Base-by-base conservation (phyloP, 257 asterid genomes). In the Solanum clarkiae region DNA sequence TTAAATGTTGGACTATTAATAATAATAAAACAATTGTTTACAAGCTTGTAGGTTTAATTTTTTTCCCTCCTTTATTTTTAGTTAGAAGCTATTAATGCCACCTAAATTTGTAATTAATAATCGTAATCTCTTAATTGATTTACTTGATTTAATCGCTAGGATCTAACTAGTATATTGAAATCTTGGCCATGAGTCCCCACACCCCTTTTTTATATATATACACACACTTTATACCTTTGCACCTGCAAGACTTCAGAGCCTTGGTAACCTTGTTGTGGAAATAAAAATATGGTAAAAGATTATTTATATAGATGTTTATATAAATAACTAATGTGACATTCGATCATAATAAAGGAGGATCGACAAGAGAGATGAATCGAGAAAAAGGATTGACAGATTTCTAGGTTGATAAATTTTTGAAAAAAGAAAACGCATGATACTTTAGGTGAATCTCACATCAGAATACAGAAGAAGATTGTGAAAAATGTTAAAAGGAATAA, bases 381-480 rank as follows among this genome's bases (percentile, higher is more conserved):
- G 47, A 66, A 10, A 7, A 68, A 15, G 49, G 4, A 36, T 2
- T 11, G 4, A 65, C 2, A 26, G 1, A 4, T 2, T 24, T 65
- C 2, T 15, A 29, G 22, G 13, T 5, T 29, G 42, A 29, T 13
- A 66, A 0, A 6, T 1, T 15, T 32, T 66, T 9, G 11, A 68
- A 68, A 4, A 68, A 68, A 14, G 4, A 6, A 12, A 29, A 7
- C 7, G 15, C 5, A 15, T 66, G n/a, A 59, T 22, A 62, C 0
- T 68, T 29, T 32, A 15, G 47, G 9, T n/a, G 1, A 32, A 66
- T 66, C 7, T 68, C 13, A 32, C 4, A 4, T 32, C 1, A 16
- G 0, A 15, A 15, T 29, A 1, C 36, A 32, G 3, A 3, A 7
- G 0, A 4, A 13, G 1, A 65, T n/a, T 12, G 1, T 29, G 7